Percentiles rank a stretch among this genome's conserved stretches.
Conservation (phyloP, 169 alveolate genomes). For the Plasmodium reichenowi region DNA sequence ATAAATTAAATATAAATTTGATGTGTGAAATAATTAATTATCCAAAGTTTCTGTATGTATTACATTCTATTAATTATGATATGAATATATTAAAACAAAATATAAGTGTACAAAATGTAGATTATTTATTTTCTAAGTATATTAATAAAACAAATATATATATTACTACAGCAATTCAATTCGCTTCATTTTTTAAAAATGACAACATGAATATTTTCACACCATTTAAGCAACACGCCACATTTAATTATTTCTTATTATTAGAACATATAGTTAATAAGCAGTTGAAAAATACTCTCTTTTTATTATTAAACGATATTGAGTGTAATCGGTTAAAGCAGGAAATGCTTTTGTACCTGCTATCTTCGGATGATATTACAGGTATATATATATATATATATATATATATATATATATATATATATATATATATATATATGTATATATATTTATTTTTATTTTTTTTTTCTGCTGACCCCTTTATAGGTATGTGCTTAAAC, state of each 20-base stretch:
- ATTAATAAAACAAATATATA: slow-evolving; percentile 14
- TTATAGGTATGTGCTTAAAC: slow-evolving; percentile 20
- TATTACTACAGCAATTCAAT: slow-evolving; percentile 26
- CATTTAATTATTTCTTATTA: slow-evolving; percentile 25
- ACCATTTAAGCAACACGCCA: slow-evolving; percentile 31
- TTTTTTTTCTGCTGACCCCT: not conserved
- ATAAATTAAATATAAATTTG: slow-evolving; percentile 48
- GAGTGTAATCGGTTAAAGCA: slow-evolving; percentile 16
- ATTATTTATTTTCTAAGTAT: slow-evolving; percentile 41
- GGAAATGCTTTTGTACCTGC: slow-evolving; percentile 8
- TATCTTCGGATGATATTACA: slow-evolving; percentile 18
- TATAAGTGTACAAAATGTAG: slow-evolving; percentile 17
- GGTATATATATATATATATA: slow-evolving; percentile 5
- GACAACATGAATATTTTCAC: slow-evolving; percentile 3
- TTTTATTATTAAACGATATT: slow-evolving; percentile 36
- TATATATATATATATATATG: not conserved
- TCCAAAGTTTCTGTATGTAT: slow-evolving; percentile 35
- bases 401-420: not conserved
- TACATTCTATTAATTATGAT: slow-evolving; percentile 33
- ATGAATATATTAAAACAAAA: slow-evolving; percentile 16
- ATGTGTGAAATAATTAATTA: slow-evolving; percentile 45
- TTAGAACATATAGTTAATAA: slow-evolving; percentile 31
- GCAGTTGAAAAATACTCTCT: slow-evolving; percentile 53
- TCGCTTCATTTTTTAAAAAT: slow-evolving; percentile 30
- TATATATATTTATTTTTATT: not conserved